A percentile compares a stretch with the other conserved stretches of the same genome.
Evolutionary conservation across 306 rosid species (phyloP).

Genomic region (Cicer bijugum): DNA sequence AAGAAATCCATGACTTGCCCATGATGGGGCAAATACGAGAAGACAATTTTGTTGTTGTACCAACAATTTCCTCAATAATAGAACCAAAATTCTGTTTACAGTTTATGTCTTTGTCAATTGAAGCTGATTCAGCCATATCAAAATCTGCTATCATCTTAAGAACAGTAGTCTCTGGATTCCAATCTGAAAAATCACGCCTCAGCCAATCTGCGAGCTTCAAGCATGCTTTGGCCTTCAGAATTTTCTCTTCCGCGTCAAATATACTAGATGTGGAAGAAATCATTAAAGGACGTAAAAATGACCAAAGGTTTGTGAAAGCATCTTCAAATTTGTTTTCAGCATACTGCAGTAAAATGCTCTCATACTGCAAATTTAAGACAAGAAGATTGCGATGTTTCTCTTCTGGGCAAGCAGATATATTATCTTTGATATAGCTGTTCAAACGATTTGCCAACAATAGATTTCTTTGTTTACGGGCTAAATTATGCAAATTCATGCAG

Average conservation of each 20-base stretch:
- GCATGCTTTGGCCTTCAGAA: constrained; percentile 89
- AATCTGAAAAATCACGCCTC: constrained; percentile 61
- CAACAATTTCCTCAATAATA: constrained; percentile 77
- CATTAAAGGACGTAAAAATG: constrained; percentile 69
- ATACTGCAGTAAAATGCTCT: constrained; percentile 74
- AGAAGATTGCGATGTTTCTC: constrained; percentile 59
- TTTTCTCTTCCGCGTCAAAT: constrained; percentile 58
- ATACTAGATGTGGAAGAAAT: constrained; percentile 59
- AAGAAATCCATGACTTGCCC: constrained; percentile 95
- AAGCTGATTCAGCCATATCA: constrained; percentile 49
- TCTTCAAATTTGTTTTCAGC: constrained; percentile 88
- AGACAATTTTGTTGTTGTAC: constrained; percentile 76
- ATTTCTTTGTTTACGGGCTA: constrained; percentile 78
- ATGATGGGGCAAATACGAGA: constrained; percentile 79
- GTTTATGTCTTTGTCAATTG: constrained; percentile 46
- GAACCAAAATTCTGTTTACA: constrained; percentile 50
- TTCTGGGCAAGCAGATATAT: constrained; percentile 56
- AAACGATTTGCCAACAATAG: constrained; percentile 75
- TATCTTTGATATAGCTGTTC: constrained; percentile 62
- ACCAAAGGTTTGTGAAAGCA: constrained; percentile 83
- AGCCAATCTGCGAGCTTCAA: constrained; percentile 86
- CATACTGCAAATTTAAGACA: constrained; percentile 73
- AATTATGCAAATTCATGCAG: constrained; percentile 71
- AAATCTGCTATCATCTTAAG: constrained; percentile 66
- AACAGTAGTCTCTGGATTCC: constrained; percentile 59